A percentile compares a stretch with the other conserved stretches of the same genome.
Evolutionary conservation across 257 asterid genomes (phyloP).

Genomic region (Petunia axillaris): DNA sequence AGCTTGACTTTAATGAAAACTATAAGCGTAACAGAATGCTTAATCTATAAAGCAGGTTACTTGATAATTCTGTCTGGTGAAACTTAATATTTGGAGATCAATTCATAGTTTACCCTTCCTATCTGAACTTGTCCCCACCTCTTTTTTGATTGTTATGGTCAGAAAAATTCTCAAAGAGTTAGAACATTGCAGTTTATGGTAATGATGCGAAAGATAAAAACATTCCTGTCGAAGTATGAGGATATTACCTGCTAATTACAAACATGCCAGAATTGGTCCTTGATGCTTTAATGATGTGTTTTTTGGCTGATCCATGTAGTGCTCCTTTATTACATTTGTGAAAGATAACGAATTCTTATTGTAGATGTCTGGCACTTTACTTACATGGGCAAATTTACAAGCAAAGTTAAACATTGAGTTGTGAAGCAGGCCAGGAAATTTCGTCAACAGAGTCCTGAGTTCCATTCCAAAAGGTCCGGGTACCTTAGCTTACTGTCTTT

Average conservation of each 20-base stretch:
- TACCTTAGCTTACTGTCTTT: conserved; percentile 10
- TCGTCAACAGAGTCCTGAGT: conserved; percentile 84
- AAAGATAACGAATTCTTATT: background rate
- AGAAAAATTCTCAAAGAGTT: conserved; percentile 93
- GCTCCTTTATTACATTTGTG: too few species aligned
- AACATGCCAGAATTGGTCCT: conserved; percentile 74
- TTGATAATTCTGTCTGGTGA: background rate
- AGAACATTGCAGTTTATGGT: conserved; percentile 91
- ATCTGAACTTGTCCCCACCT: background rate
- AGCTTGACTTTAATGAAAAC: conserved; percentile 92
- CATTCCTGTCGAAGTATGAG: conserved; percentile 94
- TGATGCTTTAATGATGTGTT: too few species aligned
- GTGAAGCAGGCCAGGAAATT: conserved; percentile 80
- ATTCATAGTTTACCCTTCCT: background rate
- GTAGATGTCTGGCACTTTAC: conserved; percentile 80
- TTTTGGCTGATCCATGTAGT: too few species aligned
- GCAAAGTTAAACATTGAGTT: conserved; percentile 81
- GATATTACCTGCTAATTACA: conserved; percentile 76
- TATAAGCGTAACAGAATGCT: conserved; percentile 85
- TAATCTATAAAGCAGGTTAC: conserved; percentile 90
- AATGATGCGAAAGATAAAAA: conserved; percentile 80
- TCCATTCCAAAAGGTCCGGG: conserved; percentile 88
- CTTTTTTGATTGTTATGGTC: conserved; percentile 19
- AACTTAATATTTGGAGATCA: background rate
- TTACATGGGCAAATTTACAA: conserved; percentile 90